Evolutionary conservation across 2,329 filamentous ascomycete species (phyloP), one percentile per base, ranked within the genome.

Genomic region (Alternaria conjuncta): DNA sequence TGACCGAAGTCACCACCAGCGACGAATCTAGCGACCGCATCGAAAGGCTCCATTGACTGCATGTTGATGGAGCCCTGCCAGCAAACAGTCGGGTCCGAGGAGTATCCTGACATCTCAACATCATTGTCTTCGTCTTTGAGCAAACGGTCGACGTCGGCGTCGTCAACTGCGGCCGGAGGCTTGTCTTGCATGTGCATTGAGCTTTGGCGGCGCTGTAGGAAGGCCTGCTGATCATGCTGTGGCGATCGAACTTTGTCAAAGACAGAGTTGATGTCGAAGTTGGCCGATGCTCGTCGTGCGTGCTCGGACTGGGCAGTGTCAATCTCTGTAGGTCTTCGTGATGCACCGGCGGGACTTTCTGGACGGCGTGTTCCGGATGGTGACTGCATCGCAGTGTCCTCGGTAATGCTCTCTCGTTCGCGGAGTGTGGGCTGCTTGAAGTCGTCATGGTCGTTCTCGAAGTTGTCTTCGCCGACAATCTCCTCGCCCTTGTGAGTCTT

Each of bases 401-500:
- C 74, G 4, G 72, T 57, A 6, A 67, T 65, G 21, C 69, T 74
- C 3, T 76, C 74, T 20, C 72, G 70, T 45, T 78, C 71, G 6
- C 69, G 70, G 12, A 67, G 59, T 44, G 68, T 71, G 6, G 75
- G 76, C 21, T 71, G 68, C 45, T 65, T 71, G 61, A 75, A 76
- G 9, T 78, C 77, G 8, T 62, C 60, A 28, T 53, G 28, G 3
- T 75, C 68, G 49, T 65, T 70, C n/a, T 68, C 67, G 13, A 63
- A 67, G 50, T 73, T 69, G 23, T 96, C 93, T 49, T 91, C 89
- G 65, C 95, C 94, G 15, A 98, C 86, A 15, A 97, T 80, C 77
- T 98, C 96, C 62, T 97, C 94, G 12, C 96, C 96, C 80, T 98
- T 98, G 83, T 98, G 95, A 3, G 95, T 97, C 70, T 92, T 89